Evolutionary conservation across 2,329 filamentous ascomycete genomes (phyloP), one percentile per base, ranked within the genome.

Genomic region (Diplodia mutila): DNA sequence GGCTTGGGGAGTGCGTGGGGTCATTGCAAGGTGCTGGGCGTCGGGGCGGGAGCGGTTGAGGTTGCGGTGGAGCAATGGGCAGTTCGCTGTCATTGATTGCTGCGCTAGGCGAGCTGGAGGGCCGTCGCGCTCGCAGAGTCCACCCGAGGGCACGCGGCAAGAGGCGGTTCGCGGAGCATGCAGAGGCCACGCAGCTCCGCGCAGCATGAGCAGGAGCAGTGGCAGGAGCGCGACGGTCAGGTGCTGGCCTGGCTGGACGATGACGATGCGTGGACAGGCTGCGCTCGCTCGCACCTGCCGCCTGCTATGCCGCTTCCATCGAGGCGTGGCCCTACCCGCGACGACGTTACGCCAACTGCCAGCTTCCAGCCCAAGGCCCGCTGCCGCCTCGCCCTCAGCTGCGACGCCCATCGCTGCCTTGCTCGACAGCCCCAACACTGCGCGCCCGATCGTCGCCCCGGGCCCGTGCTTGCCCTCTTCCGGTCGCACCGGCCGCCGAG

Each of bases 1-100:
- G 70, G 57, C 70, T 70, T 71, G 72, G 70, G 68, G 69, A 66
- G 65, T 70, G 72, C 70, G 72, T 69, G 68, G 71, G 72, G 70
- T 67, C 65, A 67, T 67, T 51, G 54, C 65, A 67, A 61, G 54
- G 64, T 51, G 52, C 51, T 49, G 61, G 34, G 21, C 42, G 42
- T 46, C 42, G 42, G 49, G 65, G 46, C 54, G 42, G 59, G 46
- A 48, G 59, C 59, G 59, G 65, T 67, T 67, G 65, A 67, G 65
- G 65, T 59, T 57, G 65, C 61, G 53, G 53, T 67, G 61, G 65
- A 67, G 65, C 53, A 67, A 63, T 37, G 59, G 59, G 59, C 59
- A 63, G 59, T 63, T 63, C 61, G 61, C 51, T 65, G 61, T 52
- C 61, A 65, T 65, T 65, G 61, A 53, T 65, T 65, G 61, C 37